These are phyloP conservation scores for Maudiozyma saulgeensis DNA, from an alignment of 805 yeast species.

Conservation along the genomic window DNA sequence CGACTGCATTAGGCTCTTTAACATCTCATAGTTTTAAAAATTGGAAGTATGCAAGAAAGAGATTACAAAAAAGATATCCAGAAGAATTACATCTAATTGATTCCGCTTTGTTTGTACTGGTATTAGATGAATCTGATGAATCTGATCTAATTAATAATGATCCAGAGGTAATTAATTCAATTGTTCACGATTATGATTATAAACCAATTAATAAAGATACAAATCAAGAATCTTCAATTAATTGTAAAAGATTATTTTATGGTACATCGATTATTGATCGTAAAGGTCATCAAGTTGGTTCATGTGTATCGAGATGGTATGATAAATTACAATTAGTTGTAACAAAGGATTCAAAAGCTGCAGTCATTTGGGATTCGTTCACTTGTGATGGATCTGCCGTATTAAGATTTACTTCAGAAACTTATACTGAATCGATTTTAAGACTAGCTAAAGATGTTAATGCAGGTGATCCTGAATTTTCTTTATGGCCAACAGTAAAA, in stretches of 20 bases:
- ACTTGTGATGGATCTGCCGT: slow-evolving; percentile 94
- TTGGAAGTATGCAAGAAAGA: slow-evolving; percentile 68
- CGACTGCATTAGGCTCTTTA: slow-evolving; percentile 66
- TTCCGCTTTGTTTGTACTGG: slow-evolving; percentile 69
- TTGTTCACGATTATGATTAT: not conserved
- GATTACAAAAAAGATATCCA: slow-evolving; percentile 33
- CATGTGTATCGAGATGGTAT: slow-evolving; percentile 90
- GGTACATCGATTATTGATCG: slow-evolving; percentile 68
- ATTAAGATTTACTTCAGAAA: slow-evolving; percentile 76
- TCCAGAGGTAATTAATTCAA: not conserved
- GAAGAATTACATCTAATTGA: slow-evolving; percentile 44
- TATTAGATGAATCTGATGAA: slow-evolving; percentile 59
- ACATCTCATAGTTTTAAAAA: slow-evolving; percentile 79
- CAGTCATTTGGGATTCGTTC: slow-evolving; percentile 82
- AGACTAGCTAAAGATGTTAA: slow-evolving; percentile 75
- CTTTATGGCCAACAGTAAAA: slow-evolving; percentile 29
- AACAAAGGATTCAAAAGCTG: slow-evolving; percentile 78
- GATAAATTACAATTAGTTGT: slow-evolving; percentile 81
- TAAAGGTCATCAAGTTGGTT: slow-evolving; percentile 76
- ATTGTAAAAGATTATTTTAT: slow-evolving; percentile 60
- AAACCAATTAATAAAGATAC: slow-evolving; percentile 1
- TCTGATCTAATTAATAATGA: not conserved
- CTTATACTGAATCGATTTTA: slow-evolving; percentile 79
- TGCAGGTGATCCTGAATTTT: slow-evolving; percentile 36
- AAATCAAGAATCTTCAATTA: slow-evolving; percentile 12